phyloP scores from a whole-genome alignment of 306 rosid genomes.

The Arachis hypogaea region DNA sequence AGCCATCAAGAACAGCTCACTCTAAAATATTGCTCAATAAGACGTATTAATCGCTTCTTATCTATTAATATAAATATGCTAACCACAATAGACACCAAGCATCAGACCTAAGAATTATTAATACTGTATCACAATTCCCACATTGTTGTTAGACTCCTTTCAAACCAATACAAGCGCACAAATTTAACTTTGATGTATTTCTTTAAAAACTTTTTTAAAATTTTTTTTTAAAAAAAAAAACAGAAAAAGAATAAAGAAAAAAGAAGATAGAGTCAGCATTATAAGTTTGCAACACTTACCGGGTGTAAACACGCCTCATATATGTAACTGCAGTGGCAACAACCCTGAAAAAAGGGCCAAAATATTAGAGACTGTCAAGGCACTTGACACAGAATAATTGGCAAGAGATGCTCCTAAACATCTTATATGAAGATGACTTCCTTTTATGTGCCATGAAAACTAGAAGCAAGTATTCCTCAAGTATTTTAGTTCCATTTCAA shows the following conservation, averaged over 20 bases:
- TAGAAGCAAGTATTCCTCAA: not conserved
- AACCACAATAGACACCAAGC: not conserved
- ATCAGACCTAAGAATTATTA: not conserved
- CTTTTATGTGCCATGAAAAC: conserved; percentile 8
- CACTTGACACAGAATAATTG: not conserved
- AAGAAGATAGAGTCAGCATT: not conserved
- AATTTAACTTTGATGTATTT: conserved; percentile 5
- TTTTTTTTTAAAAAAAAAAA: no score
- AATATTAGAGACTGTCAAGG: conserved; percentile 34
- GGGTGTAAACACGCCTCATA: conserved; percentile 95
- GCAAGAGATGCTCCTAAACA: conserved; percentile 17
- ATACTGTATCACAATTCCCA: not conserved
- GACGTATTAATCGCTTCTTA: no score
- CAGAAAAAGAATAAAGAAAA: not conserved
- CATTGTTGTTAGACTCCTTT: no score
- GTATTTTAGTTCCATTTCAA: conserved; percentile 11
- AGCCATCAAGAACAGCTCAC: not conserved
- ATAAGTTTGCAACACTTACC: conserved; percentile 52
- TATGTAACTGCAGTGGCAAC: conserved; percentile 94
- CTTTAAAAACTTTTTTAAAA: no score
- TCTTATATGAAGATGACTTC: conserved; percentile 24
- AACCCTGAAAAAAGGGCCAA: conserved; percentile 65
- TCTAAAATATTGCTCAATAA: no score
- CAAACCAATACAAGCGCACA: conserved; percentile 10
- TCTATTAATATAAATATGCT: not conserved